Evolutionary conservation across 2,329 filamentous ascomycete species (phyloP), one percentile per base, ranked within the genome.

Genomic region (Neonectria sp.): DNA sequence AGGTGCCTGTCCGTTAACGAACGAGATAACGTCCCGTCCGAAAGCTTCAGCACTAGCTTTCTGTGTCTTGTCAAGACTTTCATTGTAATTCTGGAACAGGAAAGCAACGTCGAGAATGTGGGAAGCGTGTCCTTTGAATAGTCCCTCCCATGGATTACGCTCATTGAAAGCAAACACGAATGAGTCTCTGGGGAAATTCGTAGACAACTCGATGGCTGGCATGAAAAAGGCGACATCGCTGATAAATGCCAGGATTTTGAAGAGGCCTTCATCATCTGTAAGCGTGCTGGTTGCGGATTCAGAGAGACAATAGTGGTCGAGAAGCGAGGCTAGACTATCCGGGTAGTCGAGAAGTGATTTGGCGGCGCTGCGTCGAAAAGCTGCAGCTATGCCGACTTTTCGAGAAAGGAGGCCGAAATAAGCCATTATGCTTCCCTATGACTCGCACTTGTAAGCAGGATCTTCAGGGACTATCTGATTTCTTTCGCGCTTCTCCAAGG

Each of bases 21-120:
- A 46, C 43, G 17, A 21, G 43, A 46, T 46, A n/a, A 46, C 43
- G 43, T 46, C 43, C 21, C 17, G 6, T 7, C 43, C 43, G n/a
- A 46, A 46, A 12, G 21, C 43, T 46, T 24, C 21, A 12, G 43
- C 43, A 24, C n/a, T 24, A 9, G 59, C 52, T 7, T 33, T 48
- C 21, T 69, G 63, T 5, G 24, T 12, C 1, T 24, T 13, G 15
- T 60, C 31, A 2, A 69, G 46, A 12, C 57, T 46, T 7, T 64
- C 51, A 27, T 69, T 69, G 7, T 31, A 69, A 21, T 69, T 69
- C 29, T 69, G 64, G 5, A 69, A 35, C 2, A 69, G 51, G 37
- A 69, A 67, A 7, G 67, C 57, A 21, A 69, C 48, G 27, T 69
- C 67, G 0, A 69, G 55, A 29, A 69, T 69, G 29, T 69, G 64